Evolutionary conservation across 805 yeast genomes (phyloP), one percentile per base, ranked within the genome.

Genomic region (Lipomyces oligophaga): DNA sequence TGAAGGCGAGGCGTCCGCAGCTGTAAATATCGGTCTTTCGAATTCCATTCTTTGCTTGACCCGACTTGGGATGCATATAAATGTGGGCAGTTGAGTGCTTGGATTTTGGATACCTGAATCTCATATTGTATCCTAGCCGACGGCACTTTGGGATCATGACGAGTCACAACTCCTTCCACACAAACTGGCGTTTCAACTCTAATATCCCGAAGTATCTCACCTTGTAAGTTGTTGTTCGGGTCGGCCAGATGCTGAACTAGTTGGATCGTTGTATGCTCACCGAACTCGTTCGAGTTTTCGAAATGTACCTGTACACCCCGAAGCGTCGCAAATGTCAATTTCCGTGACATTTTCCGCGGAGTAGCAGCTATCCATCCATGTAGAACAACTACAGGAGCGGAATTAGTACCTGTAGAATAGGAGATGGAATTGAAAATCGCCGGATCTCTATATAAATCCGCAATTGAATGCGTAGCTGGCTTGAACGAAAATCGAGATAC

Each of bases 281-380:
- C 38, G n/a, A n/a, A n/a, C 21, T 18, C 31, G 10, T n/a, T 15
- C 19, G 31, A 43, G 3, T 27, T 25, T 18, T 11, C 34, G 35
- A 31, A 42, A 10, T 34, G 34, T 33, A 46, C 46, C 34, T 77
- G 69, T 26, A 70, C 60, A 61, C 89, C 97, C 52, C 97, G 72
- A 11, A 90, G 66, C 22, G 75, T 77, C 2, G 83, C 93, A 69
- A 93, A 90, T 1, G 78, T 73, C 39, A 85, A 68, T 8, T 66
- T 66, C 42, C 78, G 79, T 3, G 90, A 80, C 43, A 85, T 68
- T 43, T 79, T 78, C 43, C 82, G 74, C 0, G 96, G 93, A 54
- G 81, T 80, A 19, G 76, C 71, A 59, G 86, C 79, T 15, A 90
- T 75, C 87, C 96, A 93, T 0, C 98, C 97, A 53, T 85, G 78